Conservation (phyloP, 108 stramenopile species). For the Ochromonas danica region DNA sequence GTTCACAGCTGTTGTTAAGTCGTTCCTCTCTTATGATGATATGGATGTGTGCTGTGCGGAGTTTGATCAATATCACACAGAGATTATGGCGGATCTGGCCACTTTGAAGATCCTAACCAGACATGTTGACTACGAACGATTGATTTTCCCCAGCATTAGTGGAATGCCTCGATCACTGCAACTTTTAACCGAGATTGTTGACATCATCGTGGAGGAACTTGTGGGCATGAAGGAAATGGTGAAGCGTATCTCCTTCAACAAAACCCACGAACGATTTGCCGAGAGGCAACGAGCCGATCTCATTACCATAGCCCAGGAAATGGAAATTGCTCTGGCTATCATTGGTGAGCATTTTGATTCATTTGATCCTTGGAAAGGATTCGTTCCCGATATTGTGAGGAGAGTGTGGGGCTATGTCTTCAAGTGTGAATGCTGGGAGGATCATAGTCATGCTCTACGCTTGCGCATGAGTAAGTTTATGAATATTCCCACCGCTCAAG, state of each 20-base stretch:
- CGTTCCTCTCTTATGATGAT: neutral
- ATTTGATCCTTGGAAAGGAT: neutral
- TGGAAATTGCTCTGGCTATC: neutral
- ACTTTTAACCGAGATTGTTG: neutral
- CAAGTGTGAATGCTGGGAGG: neutral
- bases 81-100: neutral
- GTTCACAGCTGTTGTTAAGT: neutral
- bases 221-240: neutral
- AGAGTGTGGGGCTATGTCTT: neutral
- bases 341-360: too few relatives aligned
- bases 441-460: neutral
- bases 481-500: neutral
- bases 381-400: neutral
- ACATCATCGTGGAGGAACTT: neutral
- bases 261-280: neutral
- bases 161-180: neutral
- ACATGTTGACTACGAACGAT: neutral
- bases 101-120: neutral
- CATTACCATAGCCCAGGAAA: neutral
- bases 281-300: neutral
- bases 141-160: neutral
- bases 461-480: neutral
- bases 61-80: neutral
- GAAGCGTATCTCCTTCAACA: neutral
- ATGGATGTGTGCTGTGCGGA: neutral